Evolutionary conservation across 257 asterid genomes (phyloP).

Genomic region (Echites panduratus): DNA sequence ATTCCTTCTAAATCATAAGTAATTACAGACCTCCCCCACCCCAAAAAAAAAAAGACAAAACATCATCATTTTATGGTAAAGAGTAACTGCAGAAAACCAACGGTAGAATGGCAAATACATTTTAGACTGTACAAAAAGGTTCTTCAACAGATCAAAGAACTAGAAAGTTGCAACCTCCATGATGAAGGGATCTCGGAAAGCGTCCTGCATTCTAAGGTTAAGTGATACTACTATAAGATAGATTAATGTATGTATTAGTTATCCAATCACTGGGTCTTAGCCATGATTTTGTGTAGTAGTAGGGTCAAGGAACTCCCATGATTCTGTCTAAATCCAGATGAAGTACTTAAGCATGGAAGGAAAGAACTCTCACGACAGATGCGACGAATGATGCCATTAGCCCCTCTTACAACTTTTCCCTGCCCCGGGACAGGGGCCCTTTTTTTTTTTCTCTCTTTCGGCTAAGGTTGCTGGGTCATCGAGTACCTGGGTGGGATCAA

Average conservation of each 20-base stretch:
- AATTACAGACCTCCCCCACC: no score
- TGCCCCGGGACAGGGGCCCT: neutral
- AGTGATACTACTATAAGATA: neutral
- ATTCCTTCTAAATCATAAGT: no score
- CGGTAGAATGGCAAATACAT: neutral
- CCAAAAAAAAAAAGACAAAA: neutral
- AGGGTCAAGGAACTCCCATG: neutral
- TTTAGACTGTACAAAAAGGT: neutral
- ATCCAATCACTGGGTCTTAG: neutral
- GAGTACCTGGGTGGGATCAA: slow-evolving; percentile 4
- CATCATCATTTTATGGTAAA: no score
- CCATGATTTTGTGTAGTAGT: neutral
- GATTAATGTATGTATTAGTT: neutral
- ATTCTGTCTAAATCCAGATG: neutral
- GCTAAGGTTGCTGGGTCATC: neutral
- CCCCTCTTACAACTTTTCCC: neutral
- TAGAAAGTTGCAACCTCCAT: neutral
- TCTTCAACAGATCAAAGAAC: neutral
- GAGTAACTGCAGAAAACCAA: neutral
- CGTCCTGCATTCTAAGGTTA: neutral
- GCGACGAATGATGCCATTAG: no score
- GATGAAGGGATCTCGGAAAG: slow-evolving; percentile 1
- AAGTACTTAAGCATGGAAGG: neutral
- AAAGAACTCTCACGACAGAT: neutral
- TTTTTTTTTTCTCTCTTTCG: slow-evolving; percentile 6